A percentile compares a stretch with the other conserved stretches of the same genome.
Conservation (phyloP, 345 rosid species). For the Eutrema heterophyllum region DNA sequence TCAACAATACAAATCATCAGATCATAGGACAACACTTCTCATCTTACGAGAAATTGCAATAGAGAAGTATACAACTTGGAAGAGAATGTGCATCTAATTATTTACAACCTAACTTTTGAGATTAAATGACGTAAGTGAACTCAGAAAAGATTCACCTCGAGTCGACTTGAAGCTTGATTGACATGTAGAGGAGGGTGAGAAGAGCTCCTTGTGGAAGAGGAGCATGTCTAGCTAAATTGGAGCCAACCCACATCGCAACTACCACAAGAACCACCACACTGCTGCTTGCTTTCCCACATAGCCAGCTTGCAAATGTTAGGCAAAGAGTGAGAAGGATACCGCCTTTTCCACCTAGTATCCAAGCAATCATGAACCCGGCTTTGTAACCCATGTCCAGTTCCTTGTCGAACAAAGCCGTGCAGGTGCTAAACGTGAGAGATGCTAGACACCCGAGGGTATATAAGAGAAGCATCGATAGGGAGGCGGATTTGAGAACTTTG, state of each 20-base stretch:
- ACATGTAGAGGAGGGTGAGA: conserved; percentile 74
- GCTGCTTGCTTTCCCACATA: conserved; percentile 85
- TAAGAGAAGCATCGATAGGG: conserved; percentile 53
- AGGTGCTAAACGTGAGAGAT: conserved; percentile 63
- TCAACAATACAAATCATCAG: background rate
- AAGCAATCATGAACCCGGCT: conserved; percentile 67
- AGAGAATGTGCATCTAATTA: conserved; percentile 2
- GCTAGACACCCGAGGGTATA: conserved; percentile 49
- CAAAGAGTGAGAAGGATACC: conserved; percentile 68
- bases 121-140: background rate
- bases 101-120: conserved; percentile 21
- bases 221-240: conserved; percentile 68
- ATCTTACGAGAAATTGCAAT: background rate
- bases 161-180: conserved; percentile 78
- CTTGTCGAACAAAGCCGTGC: conserved; percentile 57
- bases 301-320: conserved; percentile 79
- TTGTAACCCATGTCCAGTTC: conserved; percentile 83
- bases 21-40: background rate
- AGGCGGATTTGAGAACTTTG: conserved; percentile 54
- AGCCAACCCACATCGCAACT: conserved; percentile 77
- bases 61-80: background rate
- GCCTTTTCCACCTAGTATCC: conserved; percentile 72
- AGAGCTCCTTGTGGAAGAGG: conserved; percentile 90
- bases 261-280: conserved; percentile 54
- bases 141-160: conserved; percentile 26